These are phyloP conservation scores for Fraxinus americana DNA, from an alignment of 257 asterid species.

Conservation along the genomic window DNA sequence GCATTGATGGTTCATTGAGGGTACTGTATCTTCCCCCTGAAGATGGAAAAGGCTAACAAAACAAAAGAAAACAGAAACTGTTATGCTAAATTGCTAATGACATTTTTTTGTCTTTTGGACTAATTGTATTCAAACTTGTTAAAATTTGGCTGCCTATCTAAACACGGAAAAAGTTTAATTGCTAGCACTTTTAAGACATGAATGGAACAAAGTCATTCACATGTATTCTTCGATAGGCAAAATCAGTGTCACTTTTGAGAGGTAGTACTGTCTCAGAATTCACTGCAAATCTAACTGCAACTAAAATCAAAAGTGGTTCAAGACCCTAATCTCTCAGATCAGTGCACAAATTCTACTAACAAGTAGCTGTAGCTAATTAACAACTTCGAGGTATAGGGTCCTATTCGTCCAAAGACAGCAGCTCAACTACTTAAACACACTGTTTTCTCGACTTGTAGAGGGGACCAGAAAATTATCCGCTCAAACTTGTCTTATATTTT, in stretches of 20 bases:
- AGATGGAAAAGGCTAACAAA: background rate
- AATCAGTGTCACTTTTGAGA: background rate
- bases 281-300: background rate
- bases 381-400: background rate
- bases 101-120: background rate
- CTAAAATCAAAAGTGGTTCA: background rate
- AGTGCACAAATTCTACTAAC: background rate
- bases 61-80: background rate
- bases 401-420: background rate
- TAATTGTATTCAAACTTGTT: background rate
- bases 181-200: background rate
- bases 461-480: background rate
- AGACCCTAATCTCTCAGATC: background rate
- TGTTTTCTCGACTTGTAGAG: background rate
- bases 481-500: background rate
- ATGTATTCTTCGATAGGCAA: background rate
- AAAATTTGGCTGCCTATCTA: background rate
- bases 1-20: background rate
- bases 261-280: background rate
- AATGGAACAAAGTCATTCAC: background rate
- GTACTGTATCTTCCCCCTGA: background rate
- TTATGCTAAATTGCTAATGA: background rate
- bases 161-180: background rate
- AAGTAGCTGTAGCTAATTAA: background rate
- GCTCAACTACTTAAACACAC: background rate